A percentile compares a stretch with the other conserved stretches of the same genome.
phyloP scores from a whole-genome alignment of 768 basidiomycete genomes.

The Suillus lakei region DNA sequence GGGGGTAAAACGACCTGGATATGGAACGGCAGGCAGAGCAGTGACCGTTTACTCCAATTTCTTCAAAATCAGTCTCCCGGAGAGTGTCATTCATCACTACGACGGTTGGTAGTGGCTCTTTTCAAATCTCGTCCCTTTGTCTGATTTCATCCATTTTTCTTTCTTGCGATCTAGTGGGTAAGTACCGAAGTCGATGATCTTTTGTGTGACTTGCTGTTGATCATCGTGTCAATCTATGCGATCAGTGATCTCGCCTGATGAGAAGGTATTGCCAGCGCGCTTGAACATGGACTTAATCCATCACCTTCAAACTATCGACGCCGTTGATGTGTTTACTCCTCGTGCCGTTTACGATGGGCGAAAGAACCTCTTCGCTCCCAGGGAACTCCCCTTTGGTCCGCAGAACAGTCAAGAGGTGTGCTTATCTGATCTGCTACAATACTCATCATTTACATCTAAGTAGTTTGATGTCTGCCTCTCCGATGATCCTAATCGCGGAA shows the following conservation, averaged over 20 bases:
- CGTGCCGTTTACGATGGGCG: conserved; percentile 79
- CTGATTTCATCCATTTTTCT: conserved; percentile 24
- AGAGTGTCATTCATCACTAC: conserved; percentile 73
- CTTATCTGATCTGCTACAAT: conserved; percentile 7
- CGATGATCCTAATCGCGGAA: conserved; percentile 40
- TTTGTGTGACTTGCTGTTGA: conserved; percentile 14
- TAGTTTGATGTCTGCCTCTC: conserved; percentile 68
- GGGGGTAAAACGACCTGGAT: conserved; percentile 72
- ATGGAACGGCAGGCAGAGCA: conserved; percentile 57
- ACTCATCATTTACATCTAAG: conserved; percentile 10
- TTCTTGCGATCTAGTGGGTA: conserved; percentile 24
- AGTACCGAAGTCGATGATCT: conserved; percentile 5
- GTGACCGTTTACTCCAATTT: conserved; percentile 60
- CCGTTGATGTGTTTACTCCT: conserved; percentile 73
- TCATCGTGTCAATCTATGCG: conserved; percentile 12
- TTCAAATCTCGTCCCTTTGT: conserved; percentile 9
- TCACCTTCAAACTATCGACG: conserved; percentile 58
- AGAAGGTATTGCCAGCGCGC: conserved; percentile 68
- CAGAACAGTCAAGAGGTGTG: conserved; percentile 55
- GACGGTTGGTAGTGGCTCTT: conserved; percentile 57
- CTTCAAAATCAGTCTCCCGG: conserved; percentile 64
- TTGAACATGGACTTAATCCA: conserved; percentile 75
- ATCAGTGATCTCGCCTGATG: conserved; percentile 67
- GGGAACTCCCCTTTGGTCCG: conserved; percentile 63
- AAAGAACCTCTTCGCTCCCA: conserved; percentile 73